Percentiles rank a stretch among this genome's conserved stretches.
Evolutionary conservation across 345 rosid species (phyloP).

Genomic region (Gossypium australe): DNA sequence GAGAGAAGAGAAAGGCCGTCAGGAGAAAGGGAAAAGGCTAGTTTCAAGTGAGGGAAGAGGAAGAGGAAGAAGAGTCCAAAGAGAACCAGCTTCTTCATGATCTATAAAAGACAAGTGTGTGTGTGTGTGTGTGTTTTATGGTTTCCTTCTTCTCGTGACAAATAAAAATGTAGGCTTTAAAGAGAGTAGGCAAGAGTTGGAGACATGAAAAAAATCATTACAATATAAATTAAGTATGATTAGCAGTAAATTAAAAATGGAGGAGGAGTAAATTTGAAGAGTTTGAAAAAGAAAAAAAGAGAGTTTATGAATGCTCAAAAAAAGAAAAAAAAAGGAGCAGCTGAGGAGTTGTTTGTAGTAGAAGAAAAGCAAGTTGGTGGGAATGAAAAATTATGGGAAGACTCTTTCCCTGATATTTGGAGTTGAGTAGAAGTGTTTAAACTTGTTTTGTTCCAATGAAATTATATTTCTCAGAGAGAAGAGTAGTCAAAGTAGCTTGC

Average conservation of each 20-base stretch:
- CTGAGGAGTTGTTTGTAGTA: background rate
- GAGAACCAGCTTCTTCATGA: conserved; percentile 12
- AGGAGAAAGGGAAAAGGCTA: conserved; percentile 51
- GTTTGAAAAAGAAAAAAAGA: too few relatives aligned
- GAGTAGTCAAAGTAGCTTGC: background rate
- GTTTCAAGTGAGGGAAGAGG: conserved; percentile 3
- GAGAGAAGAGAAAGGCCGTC: conserved; percentile 91
- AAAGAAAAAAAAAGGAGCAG: background rate
- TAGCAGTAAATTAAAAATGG: too few relatives aligned
- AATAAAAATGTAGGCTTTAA: conserved; percentile 12
- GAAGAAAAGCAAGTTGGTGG: background rate
- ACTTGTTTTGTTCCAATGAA: background rate
- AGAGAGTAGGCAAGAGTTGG: background rate
- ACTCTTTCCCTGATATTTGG: too few relatives aligned
- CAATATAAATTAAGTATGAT: too few relatives aligned
- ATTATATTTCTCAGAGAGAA: too few relatives aligned
- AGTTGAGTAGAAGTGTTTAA: background rate
- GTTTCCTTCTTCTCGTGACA: background rate
- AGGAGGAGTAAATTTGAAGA: too few relatives aligned
- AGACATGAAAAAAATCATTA: background rate
- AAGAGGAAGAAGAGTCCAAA: conserved; percentile 17
- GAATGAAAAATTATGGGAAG: background rate
- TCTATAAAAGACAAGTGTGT: background rate
- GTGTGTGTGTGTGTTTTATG: too few relatives aligned
- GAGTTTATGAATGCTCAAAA: too few relatives aligned